These are phyloP conservation scores for Fusarium caatingaense DNA, from an alignment of 2,329 filamentous ascomycete species.

Conservation along the genomic window DNA sequence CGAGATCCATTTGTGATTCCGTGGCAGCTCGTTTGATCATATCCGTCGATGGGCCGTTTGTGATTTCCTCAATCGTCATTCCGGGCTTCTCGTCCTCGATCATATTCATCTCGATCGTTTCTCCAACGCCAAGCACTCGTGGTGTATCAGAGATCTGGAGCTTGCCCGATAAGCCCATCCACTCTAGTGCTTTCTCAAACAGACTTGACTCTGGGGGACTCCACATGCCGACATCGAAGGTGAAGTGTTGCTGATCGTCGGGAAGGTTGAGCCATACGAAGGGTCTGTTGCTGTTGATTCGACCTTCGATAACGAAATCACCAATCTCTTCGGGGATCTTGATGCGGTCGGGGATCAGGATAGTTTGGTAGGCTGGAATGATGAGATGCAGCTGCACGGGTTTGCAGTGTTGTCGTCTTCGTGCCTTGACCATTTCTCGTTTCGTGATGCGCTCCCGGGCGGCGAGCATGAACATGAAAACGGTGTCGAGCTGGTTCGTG, in stretches of 20 bases:
- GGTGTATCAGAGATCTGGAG: slow-evolving; percentile 36
- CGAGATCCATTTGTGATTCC: slow-evolving; percentile 13
- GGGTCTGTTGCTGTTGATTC: slow-evolving; percentile 53
- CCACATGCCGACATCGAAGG: slow-evolving; percentile 50
- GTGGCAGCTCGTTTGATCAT: slow-evolving; percentile 17
- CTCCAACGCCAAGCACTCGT: slow-evolving; percentile 43
- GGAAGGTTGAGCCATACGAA: slow-evolving; percentile 55
- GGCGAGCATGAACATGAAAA: slow-evolving; percentile 55
- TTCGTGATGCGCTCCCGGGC: slow-evolving; percentile 45
- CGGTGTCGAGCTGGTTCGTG: slow-evolving; percentile 55
- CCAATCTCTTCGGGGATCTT: slow-evolving; percentile 52
- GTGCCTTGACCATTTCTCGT: slow-evolving; percentile 44
- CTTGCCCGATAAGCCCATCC: slow-evolving; percentile 44
- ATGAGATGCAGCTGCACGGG: slow-evolving; percentile 52
- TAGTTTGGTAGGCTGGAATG: slow-evolving; percentile 54
- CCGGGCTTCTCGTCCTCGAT: slow-evolving; percentile 24
- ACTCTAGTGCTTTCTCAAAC: slow-evolving; percentile 44
- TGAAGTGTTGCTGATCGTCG: slow-evolving; percentile 49
- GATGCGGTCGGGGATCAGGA: slow-evolving; percentile 53
- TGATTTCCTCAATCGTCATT: background rate
- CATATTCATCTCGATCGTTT: slow-evolving; percentile 19
- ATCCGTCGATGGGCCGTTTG: slow-evolving; percentile 8
- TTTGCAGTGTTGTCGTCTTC: slow-evolving; percentile 31
- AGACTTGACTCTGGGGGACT: slow-evolving; percentile 46
- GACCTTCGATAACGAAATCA: slow-evolving; percentile 54